Evolutionary conservation across 1,139 yeast species (phyloP).

Genomic region (Blastobotrys buckinghamii): DNA sequence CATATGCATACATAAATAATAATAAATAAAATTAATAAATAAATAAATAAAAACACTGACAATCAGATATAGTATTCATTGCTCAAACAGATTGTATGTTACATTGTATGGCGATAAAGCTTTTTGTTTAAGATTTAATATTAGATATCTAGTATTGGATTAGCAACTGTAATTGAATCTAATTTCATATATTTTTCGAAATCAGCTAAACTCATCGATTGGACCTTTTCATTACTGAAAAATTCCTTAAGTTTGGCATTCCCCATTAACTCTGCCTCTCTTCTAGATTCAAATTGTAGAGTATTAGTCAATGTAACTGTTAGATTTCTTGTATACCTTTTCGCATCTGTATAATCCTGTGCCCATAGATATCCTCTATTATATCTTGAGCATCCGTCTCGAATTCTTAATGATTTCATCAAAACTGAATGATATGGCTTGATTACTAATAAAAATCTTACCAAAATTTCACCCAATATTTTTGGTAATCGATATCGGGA

Average conservation of each 20-base stretch:
- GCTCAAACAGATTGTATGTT: too few relatives aligned
- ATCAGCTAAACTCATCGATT: neutral
- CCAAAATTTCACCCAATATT: constrained; percentile 1
- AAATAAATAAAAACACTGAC: neutral
- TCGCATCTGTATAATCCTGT: neutral
- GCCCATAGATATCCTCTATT: neutral
- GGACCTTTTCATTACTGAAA: neutral
- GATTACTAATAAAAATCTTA: neutral
- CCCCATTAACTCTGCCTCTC: neutral
- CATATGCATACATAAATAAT: neutral
- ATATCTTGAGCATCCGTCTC: neutral
- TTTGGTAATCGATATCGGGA: neutral
- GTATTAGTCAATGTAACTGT: too few relatives aligned
- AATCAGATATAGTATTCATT: neutral
- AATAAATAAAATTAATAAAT: neutral
- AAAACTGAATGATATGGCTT: neutral
- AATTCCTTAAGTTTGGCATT: neutral
- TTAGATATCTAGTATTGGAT: neutral
- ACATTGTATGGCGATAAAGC: too few relatives aligned
- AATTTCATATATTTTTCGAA: neutral
- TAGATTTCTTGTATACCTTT: neutral
- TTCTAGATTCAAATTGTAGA: neutral
- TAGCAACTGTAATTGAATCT: neutral
- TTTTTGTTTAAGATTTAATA: too few relatives aligned
- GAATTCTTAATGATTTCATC: neutral